Evolutionary conservation across 2,329 filamentous ascomycete species (phyloP), one percentile per base, ranked within the genome.

Genomic region (Ophiostoma triangulosporum): DNA sequence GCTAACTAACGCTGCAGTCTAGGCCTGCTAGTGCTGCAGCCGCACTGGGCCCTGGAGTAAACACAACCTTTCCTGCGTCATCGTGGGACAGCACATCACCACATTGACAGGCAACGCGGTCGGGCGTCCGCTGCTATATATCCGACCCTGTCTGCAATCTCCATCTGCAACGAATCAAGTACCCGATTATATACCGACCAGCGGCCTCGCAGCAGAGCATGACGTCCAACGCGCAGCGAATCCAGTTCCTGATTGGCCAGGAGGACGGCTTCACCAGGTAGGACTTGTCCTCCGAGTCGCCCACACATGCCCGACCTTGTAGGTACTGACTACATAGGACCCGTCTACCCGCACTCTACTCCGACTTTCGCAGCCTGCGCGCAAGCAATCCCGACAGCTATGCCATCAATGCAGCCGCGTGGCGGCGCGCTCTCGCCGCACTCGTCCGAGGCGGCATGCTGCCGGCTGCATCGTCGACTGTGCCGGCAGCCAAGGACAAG

Each of bases 391-490:
- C 62, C 11, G 58, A 61, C 49, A 50, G 60, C 54, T 54, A 63
- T 53, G 48, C 60, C 27, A 65, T 65, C 55, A 68, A 69, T 54
- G 54, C 68, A 6, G 65, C 64, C 6, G 65, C 65, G 36, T 69
- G 66, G 66, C 64, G 66, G 33, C 61, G 60, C 11, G 66, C 57
- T 6, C 62, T 69, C 11, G 61, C 64, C 1, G 57, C 58, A 14
- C 61, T 68, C 20, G 62, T 61, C 8, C 59, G 61, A 20, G 62
- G 62, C 4, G 66, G 66, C n/a, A 57, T 66, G 26, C 61, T 65
- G 24, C 64, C 65, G n/a, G 56, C 61, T 20, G 29, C 48, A 1
- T n/a, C 58, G 2, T 29, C 43, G 0, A 11, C 52, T 2, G 35
- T 61, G 12, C 15, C 43, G 8, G 15, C 45, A 5, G 15, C 36